Evolutionary conservation across 208 protist genomes (phyloP), one percentile per base, ranked within the genome.

Genomic region (Leptomonas pyrrhocoris): DNA sequence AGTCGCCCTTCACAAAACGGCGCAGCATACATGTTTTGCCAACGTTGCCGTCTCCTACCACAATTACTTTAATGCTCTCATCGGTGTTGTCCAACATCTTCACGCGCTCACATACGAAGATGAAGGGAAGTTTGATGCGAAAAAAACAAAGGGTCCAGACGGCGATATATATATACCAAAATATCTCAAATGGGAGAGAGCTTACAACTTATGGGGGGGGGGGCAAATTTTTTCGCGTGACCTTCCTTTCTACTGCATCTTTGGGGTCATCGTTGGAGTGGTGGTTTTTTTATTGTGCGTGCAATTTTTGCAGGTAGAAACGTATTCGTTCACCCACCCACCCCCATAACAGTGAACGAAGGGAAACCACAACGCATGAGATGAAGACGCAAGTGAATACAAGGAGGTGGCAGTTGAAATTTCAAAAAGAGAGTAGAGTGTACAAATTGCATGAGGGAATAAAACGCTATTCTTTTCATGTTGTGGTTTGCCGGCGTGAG

Each of bases 11-110:
- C n/a, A 93, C 88, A 67, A 97, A 98, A 34, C 94, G 90, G 18
- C 85, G 82, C 54, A 98, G 80, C 83, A 99, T 83, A 45, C 77
- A 93, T 12, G 94, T 97, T 68, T 99, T 99, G n/a, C 97, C 97
- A 0, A 98, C 92, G 70, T 87, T 86, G 45, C 92, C 91, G 73
- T 99, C 95, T 7, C 97, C 97, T 13, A 98, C 94, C 3, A 98
- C 92, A 43, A 98, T 92, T 30, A 99, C 90, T 58, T 99, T 98
- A 48, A 98, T 88, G n/a, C 85, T 79, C 42, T 87, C 83, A 19
- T 92, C 87, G 6, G 64, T 66, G 57, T 65, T 56, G n/a, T 75
- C 81, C 6, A 85, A 54, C 84, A 88, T 88, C 28, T 61, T 62
- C 18, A 5, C 23, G 34, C 21, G 9, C 27, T 63, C 27, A 5